phyloP scores from a whole-genome alignment of 1,284 basidiomycete genomes.

The Porodaedalea pini region DNA sequence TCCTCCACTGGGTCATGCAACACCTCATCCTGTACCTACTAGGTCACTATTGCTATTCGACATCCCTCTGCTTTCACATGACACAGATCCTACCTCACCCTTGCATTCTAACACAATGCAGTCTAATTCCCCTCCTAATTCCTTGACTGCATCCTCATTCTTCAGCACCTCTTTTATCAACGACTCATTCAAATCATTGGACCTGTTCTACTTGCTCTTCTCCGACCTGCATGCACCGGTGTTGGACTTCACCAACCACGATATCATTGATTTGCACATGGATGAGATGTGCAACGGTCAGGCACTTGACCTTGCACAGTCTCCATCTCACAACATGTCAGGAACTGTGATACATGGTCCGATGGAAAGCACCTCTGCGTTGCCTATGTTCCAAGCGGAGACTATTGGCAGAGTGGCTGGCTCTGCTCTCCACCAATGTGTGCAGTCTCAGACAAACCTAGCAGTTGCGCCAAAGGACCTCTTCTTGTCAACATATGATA shows the following conservation, averaged over 20 bases:
- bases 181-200: slow-evolving; percentile 24
- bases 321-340: slow-evolving; percentile 23
- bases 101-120: neutral
- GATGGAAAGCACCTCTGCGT: slow-evolving; percentile 23
- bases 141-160: slow-evolving; percentile 22
- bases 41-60: slow-evolving; percentile 22
- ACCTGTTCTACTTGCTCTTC: slow-evolving; percentile 58
- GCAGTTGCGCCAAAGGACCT: slow-evolving; percentile 67
- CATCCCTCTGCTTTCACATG: slow-evolving; percentile 9
- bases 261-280: slow-evolving; percentile 26
- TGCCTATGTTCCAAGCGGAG: slow-evolving; percentile 10
- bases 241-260: slow-evolving; percentile 19
- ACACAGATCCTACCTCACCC: neutral
- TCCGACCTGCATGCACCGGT: slow-evolving; percentile 54
- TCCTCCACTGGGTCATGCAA: slow-evolving; percentile 15
- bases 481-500: slow-evolving; percentile 48
- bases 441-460: slow-evolving; percentile 55
- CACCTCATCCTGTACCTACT: slow-evolving; percentile 17
- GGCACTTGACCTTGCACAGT: slow-evolving; percentile 60
- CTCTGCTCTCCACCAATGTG: slow-evolving; percentile 49
- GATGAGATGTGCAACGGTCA: slow-evolving; percentile 45
- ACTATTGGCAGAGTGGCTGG: slow-evolving; percentile 11
- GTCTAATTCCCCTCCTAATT: slow-evolving; percentile 3
- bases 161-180: slow-evolving; percentile 15
- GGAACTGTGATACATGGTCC: slow-evolving; percentile 26